Conservation (phyloP, 2,329 filamentous ascomycete species). For the Ophiostoma sp. region DNA sequence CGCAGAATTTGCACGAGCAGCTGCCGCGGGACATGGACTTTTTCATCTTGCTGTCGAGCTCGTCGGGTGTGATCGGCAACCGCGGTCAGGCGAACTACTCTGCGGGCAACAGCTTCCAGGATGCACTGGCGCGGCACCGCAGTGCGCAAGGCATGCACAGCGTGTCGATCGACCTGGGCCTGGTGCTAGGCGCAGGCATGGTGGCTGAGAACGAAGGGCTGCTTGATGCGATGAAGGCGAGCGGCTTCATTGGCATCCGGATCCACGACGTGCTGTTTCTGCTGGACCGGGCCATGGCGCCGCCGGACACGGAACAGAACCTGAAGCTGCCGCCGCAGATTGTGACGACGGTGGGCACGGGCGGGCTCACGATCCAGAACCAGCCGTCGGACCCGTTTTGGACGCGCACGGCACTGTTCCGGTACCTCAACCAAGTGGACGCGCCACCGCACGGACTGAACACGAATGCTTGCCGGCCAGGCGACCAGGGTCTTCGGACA, state of each 20-base stretch:
- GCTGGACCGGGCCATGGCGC: conserved; percentile 43
- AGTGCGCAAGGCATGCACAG: conserved; percentile 33
- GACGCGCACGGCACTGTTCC: conserved; percentile 46
- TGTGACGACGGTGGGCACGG: conserved; percentile 50
- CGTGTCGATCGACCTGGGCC: conserved; percentile 47
- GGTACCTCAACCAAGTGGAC: conserved; percentile 46
- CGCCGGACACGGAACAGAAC: conserved; percentile 29
- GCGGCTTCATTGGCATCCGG: conserved; percentile 51
- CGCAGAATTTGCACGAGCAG: conserved; percentile 43
- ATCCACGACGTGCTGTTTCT: conserved; percentile 46
- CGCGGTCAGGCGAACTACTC: conserved; percentile 55
- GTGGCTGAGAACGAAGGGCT: conserved; percentile 45
- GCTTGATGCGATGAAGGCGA: conserved; percentile 44
- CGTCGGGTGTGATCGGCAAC: conserved; percentile 50
- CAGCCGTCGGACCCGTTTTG: conserved; percentile 50
- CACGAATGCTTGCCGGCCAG: background rate
- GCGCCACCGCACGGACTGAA: conserved; percentile 31
- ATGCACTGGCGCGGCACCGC: conserved; percentile 40
- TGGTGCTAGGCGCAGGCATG: conserved; percentile 51
- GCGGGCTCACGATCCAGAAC: conserved; percentile 49
- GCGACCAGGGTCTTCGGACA: conserved; percentile 15
- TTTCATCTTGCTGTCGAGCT: conserved; percentile 52
- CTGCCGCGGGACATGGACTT: conserved; percentile 35
- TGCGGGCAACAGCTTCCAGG: conserved; percentile 48
- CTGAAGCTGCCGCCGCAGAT: conserved; percentile 42